phyloP scores from a whole-genome alignment of 257 asterid genomes.

The Salvia rosmarinus region DNA sequence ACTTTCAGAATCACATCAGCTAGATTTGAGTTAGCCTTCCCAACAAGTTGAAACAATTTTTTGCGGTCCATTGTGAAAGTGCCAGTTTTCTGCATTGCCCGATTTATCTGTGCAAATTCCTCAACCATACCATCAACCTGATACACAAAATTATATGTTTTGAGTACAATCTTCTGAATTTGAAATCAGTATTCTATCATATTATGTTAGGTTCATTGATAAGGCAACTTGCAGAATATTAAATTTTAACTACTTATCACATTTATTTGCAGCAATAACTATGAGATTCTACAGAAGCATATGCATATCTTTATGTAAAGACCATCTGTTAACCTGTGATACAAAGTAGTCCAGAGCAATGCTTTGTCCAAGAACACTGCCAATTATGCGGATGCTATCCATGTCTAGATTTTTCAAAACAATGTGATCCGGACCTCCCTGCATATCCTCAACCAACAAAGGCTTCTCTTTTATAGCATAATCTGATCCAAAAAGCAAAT shows the following conservation, averaged over 20 bases:
- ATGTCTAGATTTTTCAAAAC: slow-evolving; percentile 74
- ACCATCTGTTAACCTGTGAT: slow-evolving; percentile 71
- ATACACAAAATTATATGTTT: slow-evolving; percentile 9
- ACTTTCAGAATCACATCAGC: slow-evolving; percentile 94
- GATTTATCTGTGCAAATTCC: slow-evolving; percentile 90
- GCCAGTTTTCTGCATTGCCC: slow-evolving; percentile 90
- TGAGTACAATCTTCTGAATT: slow-evolving; percentile 22
- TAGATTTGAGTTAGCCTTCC: slow-evolving; percentile 95
- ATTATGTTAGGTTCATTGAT: not conserved
- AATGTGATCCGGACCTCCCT: slow-evolving; percentile 88
- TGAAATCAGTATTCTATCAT: not conserved
- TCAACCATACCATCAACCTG: slow-evolving; percentile 97
- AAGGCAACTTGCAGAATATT: not conserved
- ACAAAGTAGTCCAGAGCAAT: slow-evolving; percentile 93
- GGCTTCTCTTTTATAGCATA: slow-evolving; percentile 94
- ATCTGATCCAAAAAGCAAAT: slow-evolving; percentile 52
- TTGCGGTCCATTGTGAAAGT: slow-evolving; percentile 91
- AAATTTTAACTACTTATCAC: not conserved
- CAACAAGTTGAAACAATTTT: slow-evolving; percentile 93
- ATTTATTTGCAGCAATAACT: not conserved
- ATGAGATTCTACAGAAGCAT: not conserved
- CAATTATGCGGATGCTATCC: slow-evolving; percentile 87
- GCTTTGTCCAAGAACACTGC: slow-evolving; percentile 96
- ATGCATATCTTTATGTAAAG: not conserved
- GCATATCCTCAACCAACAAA: slow-evolving; percentile 82